A percentile compares a stretch with the other conserved stretches of the same genome.
phyloP scores from a whole-genome alignment of 768 basidiomycete species.

The Pleurotus tuber-regium region DNA sequence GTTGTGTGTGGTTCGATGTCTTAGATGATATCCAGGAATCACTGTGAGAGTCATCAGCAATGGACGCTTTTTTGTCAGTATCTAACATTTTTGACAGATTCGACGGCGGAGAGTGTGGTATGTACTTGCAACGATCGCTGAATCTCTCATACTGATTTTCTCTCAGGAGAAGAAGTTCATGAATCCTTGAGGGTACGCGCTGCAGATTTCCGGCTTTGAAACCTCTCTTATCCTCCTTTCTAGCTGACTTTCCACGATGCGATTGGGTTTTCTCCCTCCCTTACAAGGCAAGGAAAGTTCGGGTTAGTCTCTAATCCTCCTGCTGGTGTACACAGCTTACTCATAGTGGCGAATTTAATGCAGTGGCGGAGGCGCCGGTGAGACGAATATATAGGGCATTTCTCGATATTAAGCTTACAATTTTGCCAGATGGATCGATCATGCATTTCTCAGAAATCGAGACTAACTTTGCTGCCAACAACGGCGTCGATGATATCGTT shows the following conservation, averaged over 20 bases:
- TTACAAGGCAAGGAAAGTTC: slow-evolving; percentile 20
- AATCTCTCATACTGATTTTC: not conserved
- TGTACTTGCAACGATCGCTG: not conserved
- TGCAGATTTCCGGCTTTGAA: not conserved
- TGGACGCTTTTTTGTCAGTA: not conserved
- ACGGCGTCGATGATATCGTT: slow-evolving; percentile 30
- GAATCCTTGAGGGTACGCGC: slow-evolving; percentile 6
- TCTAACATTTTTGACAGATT: slow-evolving; percentile 4
- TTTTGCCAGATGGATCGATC: slow-evolving; percentile 22
- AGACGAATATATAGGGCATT: not conserved
- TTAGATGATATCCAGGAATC: slow-evolving; percentile 9
- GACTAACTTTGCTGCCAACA: slow-evolving; percentile 20
- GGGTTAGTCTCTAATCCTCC: slow-evolving; percentile 16
- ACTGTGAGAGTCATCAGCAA: slow-evolving; percentile 1
- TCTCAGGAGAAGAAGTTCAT: slow-evolving; percentile 9
- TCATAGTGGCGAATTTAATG: not conserved
- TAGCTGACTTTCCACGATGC: slow-evolving; percentile 31
- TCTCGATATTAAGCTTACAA: not conserved
- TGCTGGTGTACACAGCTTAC: not conserved
- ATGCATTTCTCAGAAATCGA: slow-evolving; percentile 22
- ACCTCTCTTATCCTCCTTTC: not conserved
- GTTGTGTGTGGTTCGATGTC: slow-evolving; percentile 9
- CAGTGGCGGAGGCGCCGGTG: slow-evolving; percentile 22
- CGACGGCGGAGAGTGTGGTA: slow-evolving; percentile 11
- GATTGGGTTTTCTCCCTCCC: slow-evolving; percentile 27